Percentiles rank a stretch among this genome's conserved stretches.
These are phyloP conservation scores for Hypoxylon sp. DNA, from an alignment of 2,329 filamentous ascomycete species.

Conservation along the genomic window DNA sequence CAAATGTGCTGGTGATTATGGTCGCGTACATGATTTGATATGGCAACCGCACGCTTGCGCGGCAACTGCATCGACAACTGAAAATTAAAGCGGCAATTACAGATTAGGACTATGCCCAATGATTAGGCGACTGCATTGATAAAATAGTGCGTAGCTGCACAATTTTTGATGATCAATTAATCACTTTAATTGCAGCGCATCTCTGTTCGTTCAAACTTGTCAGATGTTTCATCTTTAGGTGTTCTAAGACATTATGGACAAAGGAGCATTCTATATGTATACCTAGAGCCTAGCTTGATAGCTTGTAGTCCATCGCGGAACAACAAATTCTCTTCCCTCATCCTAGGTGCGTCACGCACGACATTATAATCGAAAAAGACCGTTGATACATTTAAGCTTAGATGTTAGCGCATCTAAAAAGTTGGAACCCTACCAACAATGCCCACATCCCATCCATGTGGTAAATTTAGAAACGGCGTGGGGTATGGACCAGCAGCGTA, in stretches of 20 bases:
- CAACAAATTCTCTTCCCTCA: no score
- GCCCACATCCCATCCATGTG: background rate
- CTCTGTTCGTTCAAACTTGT: background rate
- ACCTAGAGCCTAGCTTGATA: no score
- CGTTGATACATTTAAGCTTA: background rate
- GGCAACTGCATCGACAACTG: background rate
- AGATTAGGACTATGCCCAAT: background rate
- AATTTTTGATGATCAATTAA: background rate
- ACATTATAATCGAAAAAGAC: background rate
- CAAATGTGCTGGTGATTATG: background rate
- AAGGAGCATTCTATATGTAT: no score
- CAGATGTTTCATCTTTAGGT: no score
- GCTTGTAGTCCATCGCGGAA: no score
- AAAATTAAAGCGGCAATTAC: background rate
- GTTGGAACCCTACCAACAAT: background rate
- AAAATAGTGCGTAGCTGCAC: background rate
- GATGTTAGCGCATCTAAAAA: background rate
- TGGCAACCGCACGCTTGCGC: background rate
- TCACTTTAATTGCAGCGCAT: background rate
- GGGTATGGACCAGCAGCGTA: background rate
- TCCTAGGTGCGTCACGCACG: no score
- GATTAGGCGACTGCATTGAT: background rate
- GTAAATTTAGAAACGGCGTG: constrained; percentile 1
- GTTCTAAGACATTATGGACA: background rate
- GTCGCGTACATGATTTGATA: background rate